phyloP scores from a whole-genome alignment of 176 grass and related monocot species.

The Oryza punctata region DNA sequence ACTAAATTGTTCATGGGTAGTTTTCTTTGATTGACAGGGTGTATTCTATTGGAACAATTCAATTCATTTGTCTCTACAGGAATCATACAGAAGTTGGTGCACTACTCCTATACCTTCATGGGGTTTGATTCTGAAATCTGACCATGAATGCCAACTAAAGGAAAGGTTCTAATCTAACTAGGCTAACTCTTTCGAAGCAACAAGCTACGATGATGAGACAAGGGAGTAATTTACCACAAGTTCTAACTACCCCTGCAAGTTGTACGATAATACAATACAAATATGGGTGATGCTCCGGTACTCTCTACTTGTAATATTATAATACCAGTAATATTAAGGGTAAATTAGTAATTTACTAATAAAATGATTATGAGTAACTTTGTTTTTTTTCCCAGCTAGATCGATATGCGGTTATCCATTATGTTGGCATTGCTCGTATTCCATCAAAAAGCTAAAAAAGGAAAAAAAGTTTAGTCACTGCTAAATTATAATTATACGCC shows the following conservation, averaged over 20 bases:
- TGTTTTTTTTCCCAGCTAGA: too few species aligned
- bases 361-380: too few species aligned
- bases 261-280: background rate
- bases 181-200: background rate
- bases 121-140: conserved; percentile 9
- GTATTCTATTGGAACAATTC: conserved; percentile 33
- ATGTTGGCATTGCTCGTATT: too few species aligned
- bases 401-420: too few species aligned
- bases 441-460: too few species aligned
- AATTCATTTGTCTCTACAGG: background rate
- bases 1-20: background rate
- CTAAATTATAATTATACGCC: too few species aligned
- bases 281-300: too few species aligned
- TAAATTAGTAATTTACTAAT: too few species aligned
- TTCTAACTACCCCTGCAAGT: background rate
- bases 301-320: too few species aligned
- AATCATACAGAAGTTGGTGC: background rate
- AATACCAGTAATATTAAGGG: too few species aligned
- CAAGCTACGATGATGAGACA: too few species aligned
- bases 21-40: background rate
- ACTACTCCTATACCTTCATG: background rate
- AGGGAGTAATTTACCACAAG: background rate
- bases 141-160: background rate
- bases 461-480: too few species aligned
- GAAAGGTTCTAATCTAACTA: background rate